A percentile compares a stretch with the other conserved stretches of the same genome.
Conservation (phyloP, 176 grass and related monocot genomes). For the Saccharum officinarum region DNA sequence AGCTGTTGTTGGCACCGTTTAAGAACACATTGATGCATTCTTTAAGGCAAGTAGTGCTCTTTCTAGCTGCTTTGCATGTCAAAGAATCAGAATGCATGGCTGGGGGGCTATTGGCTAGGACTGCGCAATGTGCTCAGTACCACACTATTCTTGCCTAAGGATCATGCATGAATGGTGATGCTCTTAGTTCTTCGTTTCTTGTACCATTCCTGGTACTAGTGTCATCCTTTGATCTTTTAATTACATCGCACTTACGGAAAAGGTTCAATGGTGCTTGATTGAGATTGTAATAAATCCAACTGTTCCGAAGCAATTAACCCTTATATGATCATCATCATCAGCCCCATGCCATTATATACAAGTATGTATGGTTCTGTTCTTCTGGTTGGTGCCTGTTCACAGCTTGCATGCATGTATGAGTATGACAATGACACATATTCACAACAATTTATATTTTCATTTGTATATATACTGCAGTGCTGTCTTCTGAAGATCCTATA, state of each 20-base stretch:
- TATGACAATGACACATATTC: background rate
- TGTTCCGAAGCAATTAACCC: background rate
- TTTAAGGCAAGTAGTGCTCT: background rate
- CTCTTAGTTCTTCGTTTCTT: background rate
- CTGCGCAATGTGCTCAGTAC: background rate
- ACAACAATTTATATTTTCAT: background rate
- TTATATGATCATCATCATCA: background rate
- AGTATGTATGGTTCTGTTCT: background rate
- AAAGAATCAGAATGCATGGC: background rate
- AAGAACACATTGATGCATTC: background rate
- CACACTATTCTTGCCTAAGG: background rate
- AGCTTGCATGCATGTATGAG: background rate
- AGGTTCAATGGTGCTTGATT: background rate
- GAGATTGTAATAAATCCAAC: background rate
- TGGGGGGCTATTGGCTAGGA: background rate
- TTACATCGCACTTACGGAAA: background rate
- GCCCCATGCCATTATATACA: background rate
- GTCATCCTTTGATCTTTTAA: background rate
- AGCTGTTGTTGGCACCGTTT: background rate
- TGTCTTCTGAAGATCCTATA: background rate
- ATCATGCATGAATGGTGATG: background rate
- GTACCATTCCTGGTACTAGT: conserved; percentile 4
- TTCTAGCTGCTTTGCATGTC: background rate
- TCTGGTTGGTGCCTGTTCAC: background rate
- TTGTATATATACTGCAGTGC: background rate